Evolutionary conservation across 2,329 filamentous ascomycete species (phyloP).

Genomic region (Purpureocillium lavendulum): DNA sequence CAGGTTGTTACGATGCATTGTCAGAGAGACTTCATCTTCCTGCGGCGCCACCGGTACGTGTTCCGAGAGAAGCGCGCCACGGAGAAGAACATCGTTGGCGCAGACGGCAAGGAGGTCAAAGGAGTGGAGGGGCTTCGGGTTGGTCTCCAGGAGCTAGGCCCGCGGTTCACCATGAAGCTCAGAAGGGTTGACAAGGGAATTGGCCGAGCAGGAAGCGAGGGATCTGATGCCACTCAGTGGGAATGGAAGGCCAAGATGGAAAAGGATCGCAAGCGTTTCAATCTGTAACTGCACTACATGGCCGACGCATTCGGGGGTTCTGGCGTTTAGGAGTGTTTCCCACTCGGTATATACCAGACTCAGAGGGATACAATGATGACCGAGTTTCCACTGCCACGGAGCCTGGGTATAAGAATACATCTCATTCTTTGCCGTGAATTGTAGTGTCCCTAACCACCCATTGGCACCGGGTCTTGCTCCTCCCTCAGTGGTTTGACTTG

Average conservation of each 20-base stretch:
- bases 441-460: too few species aligned
- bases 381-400: too few species aligned
- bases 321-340: too few species aligned
- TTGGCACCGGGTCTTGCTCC: too few species aligned
- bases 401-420: too few species aligned
- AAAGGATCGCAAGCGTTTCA: conserved; percentile 88
- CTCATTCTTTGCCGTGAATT: too few species aligned
- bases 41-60: conserved; percentile 82
- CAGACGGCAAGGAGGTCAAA: conserved; percentile 74
- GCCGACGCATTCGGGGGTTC: neutral
- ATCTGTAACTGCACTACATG: conserved; percentile 48
- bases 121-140: conserved; percentile 81
- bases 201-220: conserved; percentile 55
- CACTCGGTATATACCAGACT: too few species aligned
- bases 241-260: conserved; percentile 96
- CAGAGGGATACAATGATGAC: too few species aligned
- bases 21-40: conserved; percentile 92
- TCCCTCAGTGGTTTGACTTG: too few species aligned
- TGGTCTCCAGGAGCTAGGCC: conserved; percentile 84
- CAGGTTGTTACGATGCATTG: conserved; percentile 93
- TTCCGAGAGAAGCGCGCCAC: conserved; percentile 82
- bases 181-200: conserved; percentile 88
- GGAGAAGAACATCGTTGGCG: conserved; percentile 76
- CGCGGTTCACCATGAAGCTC: conserved; percentile 68
- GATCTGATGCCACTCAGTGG: conserved; percentile 78